Evolutionary conservation across 148 eudicot genomes (phyloP), one percentile per base, ranked within the genome.

Genomic region (Polygonum maritimum): DNA sequence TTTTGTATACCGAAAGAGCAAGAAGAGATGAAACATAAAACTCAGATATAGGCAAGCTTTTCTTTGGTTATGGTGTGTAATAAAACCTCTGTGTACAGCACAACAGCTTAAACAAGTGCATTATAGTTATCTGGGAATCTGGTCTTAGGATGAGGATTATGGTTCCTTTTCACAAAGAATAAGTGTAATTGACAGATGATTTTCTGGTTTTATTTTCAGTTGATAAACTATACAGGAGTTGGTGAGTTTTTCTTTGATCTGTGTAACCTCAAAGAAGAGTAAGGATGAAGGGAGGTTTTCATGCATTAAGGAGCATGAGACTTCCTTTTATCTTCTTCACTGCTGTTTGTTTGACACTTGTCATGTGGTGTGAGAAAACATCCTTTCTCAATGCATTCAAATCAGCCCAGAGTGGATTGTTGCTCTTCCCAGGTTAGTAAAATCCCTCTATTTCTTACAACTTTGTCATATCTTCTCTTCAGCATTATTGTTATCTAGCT

Each of bases 321-420:
- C 73, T 86, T 80, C 83, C 83, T 75, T 79, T 88, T 73, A 36
- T 85, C 77, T 81, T 87, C 69, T 62, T 85, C 15, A 74, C 83
- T 49, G 78, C 86, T 45, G 73, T 85, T 65, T 88, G 92, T 77
- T 76, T 84, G 14, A 77, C 85, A 26, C 44, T 90, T 82, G 71
- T 90, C 73, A 51, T 82, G 38, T 88, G 91, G 88, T 92, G 88
- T 89, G 88, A 85, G 38, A 88, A 81, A 76, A 78, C 86, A 73
- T 82, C 89, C 2, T 71, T 82, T 19, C 83, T 88, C 62, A 74
- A 80, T 80, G 77, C 88, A 22, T 83, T 90, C 18, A 54, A 86
- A 51, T 88, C 88, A 8, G 74, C 87, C 41, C 83, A 82, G 74
- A 84, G 65, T 80, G 81, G 60, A 69, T 18, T 75, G 33, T 44